Percentiles rank a stretch among this genome's conserved stretches.
Conservation (phyloP, 805 yeast species). For the Tetrapisispora fleetii region DNA sequence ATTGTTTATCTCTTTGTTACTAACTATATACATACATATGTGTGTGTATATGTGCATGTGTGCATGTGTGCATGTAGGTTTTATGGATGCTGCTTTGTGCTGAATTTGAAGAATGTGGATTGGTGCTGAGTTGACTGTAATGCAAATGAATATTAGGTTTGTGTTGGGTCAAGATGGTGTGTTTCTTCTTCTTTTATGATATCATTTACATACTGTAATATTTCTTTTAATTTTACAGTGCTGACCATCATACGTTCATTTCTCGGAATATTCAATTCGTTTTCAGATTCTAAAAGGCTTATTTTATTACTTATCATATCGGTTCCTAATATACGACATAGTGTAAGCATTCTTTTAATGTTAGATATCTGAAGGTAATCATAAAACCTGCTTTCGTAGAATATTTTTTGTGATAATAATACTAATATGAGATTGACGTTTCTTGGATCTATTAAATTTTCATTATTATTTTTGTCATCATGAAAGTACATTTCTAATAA, state of each 20-base stretch:
- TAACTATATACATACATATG: too few species aligned
- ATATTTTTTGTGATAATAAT: constrained; percentile 39
- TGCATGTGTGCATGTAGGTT: too few species aligned
- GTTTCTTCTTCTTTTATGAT: background rate
- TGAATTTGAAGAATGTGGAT: too few species aligned
- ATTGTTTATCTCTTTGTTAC: too few species aligned
- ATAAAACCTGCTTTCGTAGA: constrained; percentile 61
- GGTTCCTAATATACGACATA: constrained; percentile 18
- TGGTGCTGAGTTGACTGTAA: too few species aligned
- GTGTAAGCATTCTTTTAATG: constrained; percentile 35
- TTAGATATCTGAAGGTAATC: constrained; percentile 41
- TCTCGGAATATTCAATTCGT: background rate
- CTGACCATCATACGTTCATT: background rate
- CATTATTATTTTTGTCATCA: constrained; percentile 3
- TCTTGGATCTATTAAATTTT: constrained; percentile 20
- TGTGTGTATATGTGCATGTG: too few species aligned
- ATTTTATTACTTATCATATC: constrained; percentile 17
- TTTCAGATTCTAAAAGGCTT: background rate
- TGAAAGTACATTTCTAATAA: constrained; percentile 35
- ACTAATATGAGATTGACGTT: constrained; percentile 30
- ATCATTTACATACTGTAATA: background rate
- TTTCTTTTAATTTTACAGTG: background rate
- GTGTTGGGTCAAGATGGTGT: background rate
- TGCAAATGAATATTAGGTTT: too few species aligned
- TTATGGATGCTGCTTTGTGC: too few species aligned